Evolutionary conservation across 768 basidiomycete genomes (phyloP).

Genomic region (Dendrothele bispora): DNA sequence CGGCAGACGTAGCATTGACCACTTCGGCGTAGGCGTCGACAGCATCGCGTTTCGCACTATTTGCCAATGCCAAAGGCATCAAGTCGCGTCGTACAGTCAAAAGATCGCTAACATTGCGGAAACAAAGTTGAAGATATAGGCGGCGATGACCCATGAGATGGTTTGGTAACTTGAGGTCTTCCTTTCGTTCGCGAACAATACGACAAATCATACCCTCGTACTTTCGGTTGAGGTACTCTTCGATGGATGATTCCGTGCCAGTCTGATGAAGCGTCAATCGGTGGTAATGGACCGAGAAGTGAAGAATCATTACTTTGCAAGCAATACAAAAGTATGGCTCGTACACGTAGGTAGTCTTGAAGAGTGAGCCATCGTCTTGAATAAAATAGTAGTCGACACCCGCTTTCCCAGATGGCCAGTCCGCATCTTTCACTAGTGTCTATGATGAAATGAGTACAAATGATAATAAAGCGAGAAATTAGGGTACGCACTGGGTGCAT

Average conservation of each 20-base stretch:
- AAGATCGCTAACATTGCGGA: slow-evolving; percentile 92
- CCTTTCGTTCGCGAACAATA: slow-evolving; percentile 80
- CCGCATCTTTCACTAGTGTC: slow-evolving; percentile 86
- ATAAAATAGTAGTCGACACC: slow-evolving; percentile 98
- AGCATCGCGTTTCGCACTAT: slow-evolving; percentile 89
- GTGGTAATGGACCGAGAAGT: neutral
- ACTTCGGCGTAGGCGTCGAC: slow-evolving; percentile 98
- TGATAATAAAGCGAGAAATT: slow-evolving; percentile 1
- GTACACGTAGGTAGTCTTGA: slow-evolving; percentile 90
- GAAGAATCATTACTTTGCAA: slow-evolving; percentile 70
- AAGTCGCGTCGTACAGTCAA: slow-evolving; percentile 85
- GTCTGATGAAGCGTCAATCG: slow-evolving; percentile 40
- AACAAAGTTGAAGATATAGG: slow-evolving; percentile 84
- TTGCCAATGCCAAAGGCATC: slow-evolving; percentile 85
- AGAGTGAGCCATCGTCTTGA: slow-evolving; percentile 94
- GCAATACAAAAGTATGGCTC: slow-evolving; percentile 95
- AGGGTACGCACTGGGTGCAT: slow-evolving; percentile 86
- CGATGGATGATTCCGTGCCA: slow-evolving; percentile 85
- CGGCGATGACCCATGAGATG: slow-evolving; percentile 94
- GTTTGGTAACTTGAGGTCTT: slow-evolving; percentile 94
- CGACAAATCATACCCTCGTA: slow-evolving; percentile 87
- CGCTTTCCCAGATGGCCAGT: slow-evolving; percentile 80
- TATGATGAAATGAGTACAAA: slow-evolving; percentile 26
- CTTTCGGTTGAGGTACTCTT: slow-evolving; percentile 93
- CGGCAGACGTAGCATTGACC: slow-evolving; percentile 69